Conservation (phyloP, 495 filamentous ascomycete species). For the Margaritispora aquatica region DNA sequence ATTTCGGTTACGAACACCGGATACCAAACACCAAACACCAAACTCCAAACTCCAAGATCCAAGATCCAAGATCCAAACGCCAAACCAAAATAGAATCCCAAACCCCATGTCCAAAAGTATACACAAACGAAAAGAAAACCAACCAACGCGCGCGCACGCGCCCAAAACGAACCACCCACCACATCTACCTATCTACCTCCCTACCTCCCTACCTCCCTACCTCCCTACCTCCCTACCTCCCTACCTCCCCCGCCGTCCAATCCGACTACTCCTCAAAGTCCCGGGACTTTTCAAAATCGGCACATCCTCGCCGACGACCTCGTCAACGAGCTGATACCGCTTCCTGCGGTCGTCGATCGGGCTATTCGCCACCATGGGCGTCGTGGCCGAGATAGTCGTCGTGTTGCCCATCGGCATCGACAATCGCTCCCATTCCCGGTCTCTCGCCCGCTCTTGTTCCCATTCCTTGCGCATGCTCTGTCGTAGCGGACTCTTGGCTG, state of each 20-base stretch:
- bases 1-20: neutral
- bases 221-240: too few species aligned
- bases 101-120: too few species aligned
- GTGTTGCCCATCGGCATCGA: neutral
- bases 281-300: slow-evolving; percentile 11
- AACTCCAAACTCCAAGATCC: too few species aligned
- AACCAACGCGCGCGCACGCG: too few species aligned
- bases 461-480: neutral
- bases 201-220: too few species aligned
- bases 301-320: slow-evolving; percentile 8
- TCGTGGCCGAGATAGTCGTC: neutral
- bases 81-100: neutral
- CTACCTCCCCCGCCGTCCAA: neutral
- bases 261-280: neutral
- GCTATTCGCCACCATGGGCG: neutral
- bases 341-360: neutral
- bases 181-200: too few species aligned
- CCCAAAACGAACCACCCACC: too few species aligned
- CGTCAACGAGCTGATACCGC: slow-evolving; percentile 11
- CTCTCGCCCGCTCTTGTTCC: neutral
- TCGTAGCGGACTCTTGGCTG: slow-evolving; percentile 7
- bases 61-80: neutral
- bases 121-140: too few species aligned
- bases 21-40: neutral
- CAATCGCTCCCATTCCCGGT: too few species aligned